phyloP scores from a whole-genome alignment of 148 eudicot genomes.

The Fagopyrum tataricum region DNA sequence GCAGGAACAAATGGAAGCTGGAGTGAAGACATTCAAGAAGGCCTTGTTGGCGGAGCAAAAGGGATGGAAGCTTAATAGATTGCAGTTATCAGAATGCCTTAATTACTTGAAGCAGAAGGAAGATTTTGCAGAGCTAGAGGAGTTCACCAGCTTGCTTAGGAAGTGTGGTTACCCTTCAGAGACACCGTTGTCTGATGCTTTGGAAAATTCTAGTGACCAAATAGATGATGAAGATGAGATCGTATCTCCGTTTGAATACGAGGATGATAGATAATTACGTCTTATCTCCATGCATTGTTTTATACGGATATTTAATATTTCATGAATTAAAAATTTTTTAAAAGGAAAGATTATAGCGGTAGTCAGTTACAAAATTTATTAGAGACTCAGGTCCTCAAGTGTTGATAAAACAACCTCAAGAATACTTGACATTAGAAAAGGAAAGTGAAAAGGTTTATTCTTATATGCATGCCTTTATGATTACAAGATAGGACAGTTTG shows the following conservation, averaged over 20 bases:
- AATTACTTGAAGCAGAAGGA: slow-evolving; percentile 14
- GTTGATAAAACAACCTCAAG: no score
- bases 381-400: no score
- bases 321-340: no score
- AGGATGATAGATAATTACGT: slow-evolving; percentile 2
- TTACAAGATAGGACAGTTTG: neutral
- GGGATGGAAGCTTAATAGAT: slow-evolving; percentile 11
- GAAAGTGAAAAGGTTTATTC: no score
- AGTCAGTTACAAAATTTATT: no score
- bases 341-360: no score
- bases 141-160: slow-evolving; percentile 15
- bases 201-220: slow-evolving; percentile 9
- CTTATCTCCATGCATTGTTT: neutral
- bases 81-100: slow-evolving; percentile 6
- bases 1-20: slow-evolving; percentile 22
- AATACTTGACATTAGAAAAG: no score
- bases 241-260: neutral
- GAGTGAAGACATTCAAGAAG: slow-evolving; percentile 16
- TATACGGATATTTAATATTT: no score
- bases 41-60: slow-evolving; percentile 7
- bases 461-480: neutral
- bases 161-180: slow-evolving; percentile 5
- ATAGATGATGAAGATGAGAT: slow-evolving; percentile 5
- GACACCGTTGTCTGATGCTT: neutral
- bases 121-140: slow-evolving; percentile 13